A percentile compares a stretch with the other conserved stretches of the same genome.
Conservation (phyloP, 2,329 filamentous ascomycete genomes). For the Aspergillus persii region DNA sequence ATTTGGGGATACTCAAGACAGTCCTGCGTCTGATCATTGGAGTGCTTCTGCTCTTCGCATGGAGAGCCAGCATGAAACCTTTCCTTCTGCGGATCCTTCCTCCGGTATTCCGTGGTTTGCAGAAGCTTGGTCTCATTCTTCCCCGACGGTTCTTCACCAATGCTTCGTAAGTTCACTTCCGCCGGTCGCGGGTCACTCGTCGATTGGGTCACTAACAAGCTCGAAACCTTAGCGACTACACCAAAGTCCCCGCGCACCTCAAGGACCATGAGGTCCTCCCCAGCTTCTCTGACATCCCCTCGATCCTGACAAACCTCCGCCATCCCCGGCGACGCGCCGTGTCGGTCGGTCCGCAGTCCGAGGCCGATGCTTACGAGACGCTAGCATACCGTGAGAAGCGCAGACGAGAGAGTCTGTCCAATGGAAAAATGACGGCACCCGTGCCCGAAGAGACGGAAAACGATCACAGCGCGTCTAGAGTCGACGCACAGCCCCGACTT, state of each 20-base stretch:
- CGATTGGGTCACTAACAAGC: not conserved
- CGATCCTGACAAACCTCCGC: conserved; percentile 76
- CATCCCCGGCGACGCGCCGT: conserved; percentile 76
- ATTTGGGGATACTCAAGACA: conserved; percentile 65
- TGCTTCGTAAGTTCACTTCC: conserved; percentile 59
- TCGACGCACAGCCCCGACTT: conserved; percentile 32
- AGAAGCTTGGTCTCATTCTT: conserved; percentile 73
- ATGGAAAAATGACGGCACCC: conserved; percentile 26
- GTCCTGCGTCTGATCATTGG: conserved; percentile 71
- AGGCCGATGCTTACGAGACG: conserved; percentile 93
- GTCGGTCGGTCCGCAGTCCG: conserved; percentile 90
- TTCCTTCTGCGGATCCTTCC: conserved; percentile 73
- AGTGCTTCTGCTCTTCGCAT: conserved; percentile 79
- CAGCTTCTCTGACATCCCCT: conserved; percentile 80
- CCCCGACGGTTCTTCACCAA: conserved; percentile 89
- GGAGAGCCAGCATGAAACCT: conserved; percentile 89
- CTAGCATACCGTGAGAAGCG: conserved; percentile 81
- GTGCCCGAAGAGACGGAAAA: conserved; percentile 21
- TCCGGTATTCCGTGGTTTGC: conserved; percentile 81
- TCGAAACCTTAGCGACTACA: conserved; percentile 62
- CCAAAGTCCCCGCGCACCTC: conserved; percentile 70
- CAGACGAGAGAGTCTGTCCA: conserved; percentile 59
- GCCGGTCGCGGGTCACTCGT: not conserved
- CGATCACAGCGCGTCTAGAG: conserved; percentile 20
- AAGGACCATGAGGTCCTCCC: conserved; percentile 87